These are phyloP conservation scores for Delitschia confertaspora DNA, from an alignment of 495 filamentous ascomycete genomes.

Conservation along the genomic window DNA sequence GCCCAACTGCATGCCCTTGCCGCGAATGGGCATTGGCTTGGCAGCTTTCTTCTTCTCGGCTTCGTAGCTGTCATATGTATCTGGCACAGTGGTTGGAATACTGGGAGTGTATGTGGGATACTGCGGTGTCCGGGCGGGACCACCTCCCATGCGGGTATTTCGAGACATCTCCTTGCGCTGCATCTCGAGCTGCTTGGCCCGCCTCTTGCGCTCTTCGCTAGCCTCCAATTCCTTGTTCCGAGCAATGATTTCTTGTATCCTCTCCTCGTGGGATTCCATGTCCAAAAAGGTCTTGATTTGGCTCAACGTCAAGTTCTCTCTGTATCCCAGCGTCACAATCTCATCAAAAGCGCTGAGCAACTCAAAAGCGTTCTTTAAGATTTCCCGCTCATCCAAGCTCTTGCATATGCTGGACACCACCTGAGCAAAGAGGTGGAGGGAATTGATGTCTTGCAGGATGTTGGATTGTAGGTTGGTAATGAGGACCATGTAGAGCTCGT, in stretches of 20 bases:
- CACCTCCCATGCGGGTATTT: constrained; percentile 40
- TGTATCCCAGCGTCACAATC: constrained; percentile 84
- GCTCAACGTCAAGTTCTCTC: constrained; percentile 86
- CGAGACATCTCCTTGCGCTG: constrained; percentile 86
- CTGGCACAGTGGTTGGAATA: constrained; percentile 57
- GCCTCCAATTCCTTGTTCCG: constrained; percentile 99
- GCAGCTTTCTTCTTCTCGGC: constrained; percentile 86
- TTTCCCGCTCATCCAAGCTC: constrained; percentile 90
- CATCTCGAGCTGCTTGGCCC: constrained; percentile 95
- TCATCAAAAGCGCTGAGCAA: constrained; percentile 94
- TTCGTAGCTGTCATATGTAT: constrained; percentile 87
- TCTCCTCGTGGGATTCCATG: constrained; percentile 98
- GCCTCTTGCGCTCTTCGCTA: constrained; percentile 92
- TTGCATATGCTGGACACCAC: constrained; percentile 94
- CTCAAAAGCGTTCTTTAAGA: constrained; percentile 88
- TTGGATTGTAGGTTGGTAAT: constrained; percentile 99
- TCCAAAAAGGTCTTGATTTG: constrained; percentile 98
- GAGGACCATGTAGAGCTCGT: constrained; percentile 98
- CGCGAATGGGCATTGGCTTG: constrained; percentile 62
- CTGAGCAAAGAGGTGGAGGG: constrained; percentile 92
- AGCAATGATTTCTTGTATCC: constrained; percentile 95
- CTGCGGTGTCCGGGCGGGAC: constrained; percentile 58
- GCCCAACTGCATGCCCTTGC: constrained; percentile 97
- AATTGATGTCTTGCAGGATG: constrained; percentile 98
- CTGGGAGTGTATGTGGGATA: constrained; percentile 89